Conservation (phyloP, 2,329 filamentous ascomycete species). For the Tympanopsis confertula region DNA sequence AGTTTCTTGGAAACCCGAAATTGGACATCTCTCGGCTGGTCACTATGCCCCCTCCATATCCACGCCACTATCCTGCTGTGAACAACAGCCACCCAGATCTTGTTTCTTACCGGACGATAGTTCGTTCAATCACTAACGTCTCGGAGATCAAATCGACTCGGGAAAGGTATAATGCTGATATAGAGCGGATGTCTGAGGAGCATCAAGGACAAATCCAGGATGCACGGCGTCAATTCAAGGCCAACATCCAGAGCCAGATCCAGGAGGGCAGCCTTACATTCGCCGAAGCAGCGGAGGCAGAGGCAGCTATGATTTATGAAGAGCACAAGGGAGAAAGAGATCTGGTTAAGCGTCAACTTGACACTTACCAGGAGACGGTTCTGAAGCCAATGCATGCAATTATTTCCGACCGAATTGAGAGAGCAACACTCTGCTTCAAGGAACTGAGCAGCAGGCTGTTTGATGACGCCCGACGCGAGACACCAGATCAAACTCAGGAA, state of each 20-base stretch:
- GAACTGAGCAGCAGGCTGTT: slow-evolving; percentile 57
- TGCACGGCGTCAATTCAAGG: slow-evolving; percentile 52
- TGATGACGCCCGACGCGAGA: slow-evolving; percentile 53
- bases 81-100: slow-evolving; percentile 92
- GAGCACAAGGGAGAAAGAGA: background rate
- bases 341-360: background rate
- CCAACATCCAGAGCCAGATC: slow-evolving; percentile 49
- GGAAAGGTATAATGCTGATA: slow-evolving; percentile 43
- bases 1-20: slow-evolving; percentile 35
- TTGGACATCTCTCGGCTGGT: slow-evolving; percentile 86
- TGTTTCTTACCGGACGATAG: slow-evolving; percentile 61
- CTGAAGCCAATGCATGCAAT: background rate
- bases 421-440: background rate
- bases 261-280: background rate
- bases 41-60: slow-evolving; percentile 85
- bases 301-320: background rate
- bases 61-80: slow-evolving; percentile 85
- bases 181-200: slow-evolving; percentile 45
- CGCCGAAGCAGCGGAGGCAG: background rate
- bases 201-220: slow-evolving; percentile 34
- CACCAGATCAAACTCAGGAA: slow-evolving; percentile 72
- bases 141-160: slow-evolving; percentile 61
- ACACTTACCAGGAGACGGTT: background rate
- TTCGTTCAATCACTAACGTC: slow-evolving; percentile 65
- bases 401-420: background rate